Evolutionary conservation across 345 rosid species (phyloP).

Genomic region (Eucalyptus cladocalyx): DNA sequence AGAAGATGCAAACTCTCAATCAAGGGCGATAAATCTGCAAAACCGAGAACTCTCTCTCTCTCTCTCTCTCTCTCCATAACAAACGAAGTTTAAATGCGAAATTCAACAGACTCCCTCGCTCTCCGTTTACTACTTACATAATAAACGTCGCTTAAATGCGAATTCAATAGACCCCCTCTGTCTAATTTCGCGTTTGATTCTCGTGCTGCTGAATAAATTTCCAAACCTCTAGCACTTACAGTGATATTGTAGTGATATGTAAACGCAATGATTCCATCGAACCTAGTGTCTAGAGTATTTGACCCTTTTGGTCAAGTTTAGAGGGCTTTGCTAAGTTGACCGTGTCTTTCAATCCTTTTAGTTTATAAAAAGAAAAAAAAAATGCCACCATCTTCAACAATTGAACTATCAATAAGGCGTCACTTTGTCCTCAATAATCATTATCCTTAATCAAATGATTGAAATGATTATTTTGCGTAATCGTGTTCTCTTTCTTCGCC

Average conservation of each 20-base stretch:
- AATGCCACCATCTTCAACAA: not conserved
- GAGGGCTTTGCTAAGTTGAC: not conserved
- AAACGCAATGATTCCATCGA: not conserved
- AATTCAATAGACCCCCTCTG: not conserved
- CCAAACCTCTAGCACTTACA: not conserved
- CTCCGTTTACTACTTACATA: not conserved
- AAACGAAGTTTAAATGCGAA: no score
- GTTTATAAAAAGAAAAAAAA: not conserved
- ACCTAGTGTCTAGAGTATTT: not conserved
- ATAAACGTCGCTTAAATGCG: not conserved
- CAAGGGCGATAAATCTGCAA: not conserved
- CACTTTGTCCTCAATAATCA: not conserved
- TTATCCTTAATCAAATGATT: not conserved
- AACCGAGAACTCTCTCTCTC: not conserved
- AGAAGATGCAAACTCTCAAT: not conserved
- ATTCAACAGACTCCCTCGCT: not conserved
- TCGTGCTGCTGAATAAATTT: not conserved
- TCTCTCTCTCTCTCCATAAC: no score
- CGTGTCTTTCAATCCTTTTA: not conserved
- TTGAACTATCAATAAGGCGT: not conserved
- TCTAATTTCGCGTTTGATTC: not conserved
- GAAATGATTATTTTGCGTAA: not conserved
- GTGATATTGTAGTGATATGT: not conserved
- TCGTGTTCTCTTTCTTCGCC: not conserved
- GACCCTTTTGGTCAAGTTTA: not conserved